Conservation (phyloP, 2,329 filamentous ascomycete species). For the Sphaerulina musiva region DNA sequence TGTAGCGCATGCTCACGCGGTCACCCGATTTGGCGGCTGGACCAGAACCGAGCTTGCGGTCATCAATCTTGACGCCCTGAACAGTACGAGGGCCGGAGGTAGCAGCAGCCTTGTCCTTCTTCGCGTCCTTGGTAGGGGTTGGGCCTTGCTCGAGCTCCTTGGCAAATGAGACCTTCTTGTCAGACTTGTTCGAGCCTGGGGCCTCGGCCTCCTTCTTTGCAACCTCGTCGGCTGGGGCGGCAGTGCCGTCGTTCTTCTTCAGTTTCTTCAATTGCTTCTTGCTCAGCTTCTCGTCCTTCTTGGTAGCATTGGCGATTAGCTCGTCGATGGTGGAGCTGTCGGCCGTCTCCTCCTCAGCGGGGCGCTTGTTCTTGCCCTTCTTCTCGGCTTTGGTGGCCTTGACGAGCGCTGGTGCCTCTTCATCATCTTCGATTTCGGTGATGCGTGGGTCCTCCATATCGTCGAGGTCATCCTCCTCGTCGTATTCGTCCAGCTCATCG, state of each 20-base stretch:
- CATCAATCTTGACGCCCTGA: constrained; percentile 85
- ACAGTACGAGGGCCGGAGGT: constrained; percentile 68
- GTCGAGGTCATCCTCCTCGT: constrained; percentile 28
- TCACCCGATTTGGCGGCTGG: constrained; percentile 83
- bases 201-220: constrained; percentile 53
- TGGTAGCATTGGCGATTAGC: constrained; percentile 67
- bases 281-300: constrained; percentile 65
- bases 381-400: constrained; percentile 63
- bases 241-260: constrained; percentile 96
- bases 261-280: constrained; percentile 98
- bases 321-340: constrained; percentile 64
- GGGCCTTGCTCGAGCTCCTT: constrained; percentile 98
- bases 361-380: constrained; percentile 90
- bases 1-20: constrained; percentile 90
- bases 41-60: constrained; percentile 86
- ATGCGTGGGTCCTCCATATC: constrained; percentile 23
- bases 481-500: constrained; percentile 60
- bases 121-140: constrained; percentile 56
- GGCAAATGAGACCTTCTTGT: constrained; percentile 98
- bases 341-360: constrained; percentile 61
- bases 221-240: constrained; percentile 44
- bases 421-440: constrained; percentile 24
- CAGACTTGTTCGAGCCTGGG: constrained; percentile 46
- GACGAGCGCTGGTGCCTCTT: constrained; percentile 52
- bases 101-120: constrained; percentile 47